Percentiles rank a stretch among this genome's conserved stretches.
Conservation (phyloP, 768 basidiomycete species). For the Leccinellum rugosiceps region DNA sequence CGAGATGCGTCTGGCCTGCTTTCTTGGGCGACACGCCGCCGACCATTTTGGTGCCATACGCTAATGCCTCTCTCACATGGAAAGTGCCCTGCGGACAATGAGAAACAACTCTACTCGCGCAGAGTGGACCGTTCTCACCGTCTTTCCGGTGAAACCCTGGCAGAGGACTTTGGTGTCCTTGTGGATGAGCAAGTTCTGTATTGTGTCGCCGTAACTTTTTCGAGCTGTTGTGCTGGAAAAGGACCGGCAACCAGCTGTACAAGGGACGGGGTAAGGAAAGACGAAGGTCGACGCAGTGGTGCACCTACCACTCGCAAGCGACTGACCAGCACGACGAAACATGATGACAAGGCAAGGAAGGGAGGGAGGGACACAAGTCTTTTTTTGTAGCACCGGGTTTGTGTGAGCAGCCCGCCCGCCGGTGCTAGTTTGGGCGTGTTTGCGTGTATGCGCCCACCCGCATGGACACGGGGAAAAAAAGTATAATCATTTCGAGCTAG, state of each 20-base stretch:
- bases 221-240: conserved; percentile 78
- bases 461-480: not conserved
- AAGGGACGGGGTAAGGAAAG: not conserved
- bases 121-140: conserved; percentile 45
- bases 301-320: conserved; percentile 50
- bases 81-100: conserved; percentile 75
- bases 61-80: conserved; percentile 90
- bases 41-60: conserved; percentile 95
- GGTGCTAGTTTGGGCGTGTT: conserved; percentile 27
- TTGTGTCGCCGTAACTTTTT: conserved; percentile 82
- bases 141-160: conserved; percentile 97
- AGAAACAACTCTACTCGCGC: not conserved
- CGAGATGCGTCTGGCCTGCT: conserved; percentile 93
- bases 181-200: conserved; percentile 87
- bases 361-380: conserved; percentile 2
- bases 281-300: not conserved
- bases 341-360: conserved; percentile 29
- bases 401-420: conserved; percentile 18
- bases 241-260: conserved; percentile 64
- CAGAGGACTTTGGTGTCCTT: conserved; percentile 92
- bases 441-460: too few species aligned
- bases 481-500: conserved; percentile 14
- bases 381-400: conserved; percentile 7
- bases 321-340: conserved; percentile 61
- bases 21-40: conserved; percentile 97